phyloP scores from a whole-genome alignment of 495 filamentous ascomycete species.

The Lineolata rhizophorae region DNA sequence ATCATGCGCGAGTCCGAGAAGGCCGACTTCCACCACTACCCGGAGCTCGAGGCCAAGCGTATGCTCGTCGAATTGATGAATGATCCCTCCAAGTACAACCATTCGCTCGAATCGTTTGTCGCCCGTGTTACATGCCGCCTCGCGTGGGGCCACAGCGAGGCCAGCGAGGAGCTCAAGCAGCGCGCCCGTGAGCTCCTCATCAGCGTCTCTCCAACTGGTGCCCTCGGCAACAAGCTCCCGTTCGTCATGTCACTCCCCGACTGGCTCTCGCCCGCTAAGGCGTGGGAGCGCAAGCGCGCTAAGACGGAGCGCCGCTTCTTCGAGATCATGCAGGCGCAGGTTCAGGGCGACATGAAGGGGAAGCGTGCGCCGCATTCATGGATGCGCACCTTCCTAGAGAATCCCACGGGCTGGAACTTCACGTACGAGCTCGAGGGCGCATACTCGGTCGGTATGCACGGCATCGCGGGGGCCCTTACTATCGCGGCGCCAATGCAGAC shows the following conservation, averaged over 20 bases:
- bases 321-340: conserved; percentile 14
- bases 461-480: conserved; percentile 20
- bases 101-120: conserved; percentile 35
- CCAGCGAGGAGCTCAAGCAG: conserved; percentile 24
- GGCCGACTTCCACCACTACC: conserved; percentile 26
- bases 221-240: conserved; percentile 26
- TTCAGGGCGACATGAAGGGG: conserved; percentile 10
- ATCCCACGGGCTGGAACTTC: conserved; percentile 9
- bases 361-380: conserved; percentile 14
- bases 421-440: conserved; percentile 19
- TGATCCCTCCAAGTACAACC: conserved; percentile 25
- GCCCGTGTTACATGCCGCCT: conserved; percentile 34
- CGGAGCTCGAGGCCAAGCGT: conserved; percentile 29
- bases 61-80: conserved; percentile 24
- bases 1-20: conserved; percentile 28
- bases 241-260: conserved; percentile 16
- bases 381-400: conserved; percentile 15
- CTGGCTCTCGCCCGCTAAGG: conserved; percentile 14
- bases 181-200: conserved; percentile 35
- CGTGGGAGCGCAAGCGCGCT: conserved; percentile 14
- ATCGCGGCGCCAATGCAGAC: conserved; percentile 30
- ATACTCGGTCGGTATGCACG: conserved; percentile 19
- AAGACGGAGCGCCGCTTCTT: conserved; percentile 16
- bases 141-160: conserved; percentile 31
- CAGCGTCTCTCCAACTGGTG: conserved; percentile 32